These are phyloP conservation scores for Xylariales sp. DNA, from an alignment of 2,329 filamentous ascomycete genomes.

Conservation along the genomic window DNA sequence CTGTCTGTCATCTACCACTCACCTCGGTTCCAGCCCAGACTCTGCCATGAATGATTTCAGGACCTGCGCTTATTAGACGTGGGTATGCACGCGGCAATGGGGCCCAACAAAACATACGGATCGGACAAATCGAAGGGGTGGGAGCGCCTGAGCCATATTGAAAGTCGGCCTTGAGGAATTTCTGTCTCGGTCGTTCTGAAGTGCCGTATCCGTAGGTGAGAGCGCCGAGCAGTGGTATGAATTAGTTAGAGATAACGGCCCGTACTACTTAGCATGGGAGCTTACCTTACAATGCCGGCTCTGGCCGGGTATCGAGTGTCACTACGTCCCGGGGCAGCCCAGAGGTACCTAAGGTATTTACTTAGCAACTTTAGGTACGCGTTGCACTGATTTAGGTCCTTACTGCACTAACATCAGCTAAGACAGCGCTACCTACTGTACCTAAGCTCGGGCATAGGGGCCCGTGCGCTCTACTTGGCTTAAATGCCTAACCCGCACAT, in stretches of 20 bases:
- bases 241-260: no score
- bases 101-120: slow-evolving; percentile 60
- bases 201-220: neutral
- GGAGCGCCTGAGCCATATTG: slow-evolving; percentile 53
- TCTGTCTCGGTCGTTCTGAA: neutral
- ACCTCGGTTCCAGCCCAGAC: slow-evolving; percentile 92
- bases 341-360: no score
- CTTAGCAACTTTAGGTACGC: no score
- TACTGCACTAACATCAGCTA: no score
- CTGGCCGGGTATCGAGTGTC: no score
- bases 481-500: neutral
- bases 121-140: slow-evolving; percentile 71
- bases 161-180: neutral
- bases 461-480: slow-evolving; percentile 28
- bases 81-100: neutral
- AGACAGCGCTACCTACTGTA: neutral
- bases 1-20: no score
- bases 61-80: slow-evolving; percentile 64
- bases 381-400: no score
- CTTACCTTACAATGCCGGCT: no score
- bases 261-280: no score
- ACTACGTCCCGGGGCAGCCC: neutral
- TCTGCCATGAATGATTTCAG: slow-evolving; percentile 86
- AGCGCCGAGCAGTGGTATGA: no score
- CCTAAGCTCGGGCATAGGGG: neutral